Base-by-base conservation (phyloP, 305 asterid genomes). In the Fraxinus sp. region DNA sequence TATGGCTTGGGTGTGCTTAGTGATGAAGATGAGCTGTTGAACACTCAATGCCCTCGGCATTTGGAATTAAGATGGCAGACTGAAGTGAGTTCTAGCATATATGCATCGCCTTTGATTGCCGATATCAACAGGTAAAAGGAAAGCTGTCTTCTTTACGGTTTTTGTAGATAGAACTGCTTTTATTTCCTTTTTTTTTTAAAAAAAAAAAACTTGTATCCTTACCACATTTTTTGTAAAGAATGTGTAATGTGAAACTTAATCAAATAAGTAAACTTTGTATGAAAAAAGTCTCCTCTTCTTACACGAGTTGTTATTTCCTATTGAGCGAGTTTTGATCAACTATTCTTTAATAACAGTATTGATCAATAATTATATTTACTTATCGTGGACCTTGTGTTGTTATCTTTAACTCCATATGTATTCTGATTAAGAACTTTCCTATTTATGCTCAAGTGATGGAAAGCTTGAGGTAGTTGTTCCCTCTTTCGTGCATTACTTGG, bases 41-140 rank as follows among this genome's bases (percentile, higher is more conserved):
- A 96, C 87, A 89, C 97, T 20, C 97, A 94, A 83, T 96, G 99
- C 84, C 99, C 98, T 77, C 99, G 88, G 89, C 92, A 92, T 87
- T 91, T 96, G 92, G 99, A 96, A 82, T 91, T 96, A 84, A 91
- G 99, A 88, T 96, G 99, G 99, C 98, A 96, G 90, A 85, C 93
- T 79, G 99, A 96, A 93, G 98, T 96, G 86, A 96, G 98, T 88
- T 93, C 99, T 81, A 96, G 99, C 89, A 89, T 96, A 83, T 96
- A 94, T 83, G 97, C 98, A 0, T 77, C 99, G 30, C 99, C 99
- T 0, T 86, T 96, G 89, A 85, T 96, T 77, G 98, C 98, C 13
- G 99, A 96, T 90, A 93, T 96, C 84, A 96, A 96, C 92, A 92
- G 98, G 99, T 96, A 37, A 66, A 22, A 13, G 7, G 1, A 20